Percentiles rank a stretch among this genome's conserved stretches.
These are phyloP conservation scores for Pontederia crassipes DNA, from an alignment of 176 grass and related monocot species.

Conservation along the genomic window DNA sequence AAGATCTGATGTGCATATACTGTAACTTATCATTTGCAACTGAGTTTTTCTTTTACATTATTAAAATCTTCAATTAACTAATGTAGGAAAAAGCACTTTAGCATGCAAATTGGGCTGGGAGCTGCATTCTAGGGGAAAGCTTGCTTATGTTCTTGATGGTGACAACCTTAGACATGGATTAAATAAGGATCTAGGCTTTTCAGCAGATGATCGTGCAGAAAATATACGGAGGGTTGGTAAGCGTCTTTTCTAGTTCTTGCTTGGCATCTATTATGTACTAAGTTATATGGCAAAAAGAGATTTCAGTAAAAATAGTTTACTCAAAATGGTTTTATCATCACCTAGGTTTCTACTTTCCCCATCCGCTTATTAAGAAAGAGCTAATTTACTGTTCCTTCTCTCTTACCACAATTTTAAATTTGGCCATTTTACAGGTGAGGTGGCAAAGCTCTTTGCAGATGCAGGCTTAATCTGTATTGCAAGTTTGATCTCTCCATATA, in stretches of 20 bases:
- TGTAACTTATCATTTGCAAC: too few relatives aligned
- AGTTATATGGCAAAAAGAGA: too few relatives aligned
- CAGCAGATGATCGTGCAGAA: conserved; percentile 66
- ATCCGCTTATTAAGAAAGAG: too few relatives aligned
- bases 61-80: too few relatives aligned
- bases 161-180: conserved; percentile 86
- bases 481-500: conserved; percentile 55
- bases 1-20: too few relatives aligned
- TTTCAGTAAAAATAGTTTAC: too few relatives aligned
- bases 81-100: conserved; percentile 78
- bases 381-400: too few relatives aligned
- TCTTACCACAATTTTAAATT: background rate
- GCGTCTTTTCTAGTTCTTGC: background rate
- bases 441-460: conserved; percentile 89
- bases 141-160: conserved; percentile 75
- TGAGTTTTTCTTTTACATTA: too few relatives aligned
- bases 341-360: too few relatives aligned
- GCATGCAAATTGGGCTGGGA: conserved; percentile 66
- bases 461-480: conserved; percentile 83
- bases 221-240: conserved; percentile 82
- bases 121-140: conserved; percentile 66
- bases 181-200: conserved; percentile 83
- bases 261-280: too few relatives aligned
- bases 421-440: conserved; percentile 52
- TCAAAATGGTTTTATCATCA: too few relatives aligned